Base-by-base conservation (phyloP, 2,329 filamentous ascomycete species). In the Mariannaea elegans region DNA sequence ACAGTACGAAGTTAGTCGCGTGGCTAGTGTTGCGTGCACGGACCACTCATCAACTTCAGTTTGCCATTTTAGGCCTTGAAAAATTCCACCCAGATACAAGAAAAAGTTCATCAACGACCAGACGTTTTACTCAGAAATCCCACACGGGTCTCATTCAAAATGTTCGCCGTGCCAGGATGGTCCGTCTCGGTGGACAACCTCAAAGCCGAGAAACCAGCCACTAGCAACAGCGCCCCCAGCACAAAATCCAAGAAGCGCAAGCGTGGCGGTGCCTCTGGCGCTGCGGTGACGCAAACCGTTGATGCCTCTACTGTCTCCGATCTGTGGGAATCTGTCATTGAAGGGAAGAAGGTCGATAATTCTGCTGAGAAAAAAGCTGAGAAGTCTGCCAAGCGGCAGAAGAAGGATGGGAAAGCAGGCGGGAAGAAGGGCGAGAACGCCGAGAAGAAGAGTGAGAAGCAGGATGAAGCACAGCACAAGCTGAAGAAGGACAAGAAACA, bases 111-210 rank as follows among this genome's bases (percentile, higher is more conserved):
- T 9, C 32, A 36, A 48, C 16, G 21, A 46, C 48, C 46, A 59
- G 21, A 27, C 42, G 52, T 52, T 62, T 52, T 47, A 36, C 32
- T 14, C 53, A 14, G 47, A 34, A 45, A 51, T 27, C 5, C 24
- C 24, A 27, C 24, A 48, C 27, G n/a, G n/a, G n/a, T n/a, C n/a
- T 21, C 12, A 29, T 23, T 39, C 51, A 52, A 41, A 56, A 94
- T 98, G 94, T 98, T 98, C 76, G 90, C 93, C 9, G 94, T 98
- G 27, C 91, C 92, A 71, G 95, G 95, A 68, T 97, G 94, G 94
- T 92, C 92, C 36, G 83, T 97, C 32, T 87, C 92, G 56, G 84
- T 89, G 62, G 86, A 88, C 66, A 81, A 80, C 51, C 85, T 96
- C 64, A 93, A 92, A 77, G 78, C 87, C 27, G 92, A 97, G 77